A percentile compares a stretch with the other conserved stretches of the same genome.
Evolutionary conservation across 2,329 filamentous ascomycete genomes (phyloP).

Genomic region (Phoma sp.): DNA sequence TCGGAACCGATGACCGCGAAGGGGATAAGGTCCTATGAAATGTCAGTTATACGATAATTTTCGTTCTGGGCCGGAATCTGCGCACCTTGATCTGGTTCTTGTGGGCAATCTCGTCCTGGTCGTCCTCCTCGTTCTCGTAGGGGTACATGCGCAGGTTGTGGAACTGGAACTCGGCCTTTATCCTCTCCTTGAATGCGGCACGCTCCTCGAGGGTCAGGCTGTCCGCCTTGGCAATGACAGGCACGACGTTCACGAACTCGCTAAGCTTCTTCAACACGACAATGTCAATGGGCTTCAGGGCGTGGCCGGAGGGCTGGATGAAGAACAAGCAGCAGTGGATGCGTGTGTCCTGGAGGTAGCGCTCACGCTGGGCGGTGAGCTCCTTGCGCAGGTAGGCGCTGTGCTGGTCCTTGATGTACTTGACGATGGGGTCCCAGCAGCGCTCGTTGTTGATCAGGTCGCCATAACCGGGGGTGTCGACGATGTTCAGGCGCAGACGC

Average conservation of each 20-base stretch:
- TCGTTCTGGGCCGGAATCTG: neutral
- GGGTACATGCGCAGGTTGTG: slow-evolving; percentile 99
- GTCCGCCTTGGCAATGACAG: slow-evolving; percentile 98
- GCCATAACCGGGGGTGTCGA: slow-evolving; percentile 97
- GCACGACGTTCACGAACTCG: slow-evolving; percentile 98
- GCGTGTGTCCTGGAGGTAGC: slow-evolving; percentile 98
- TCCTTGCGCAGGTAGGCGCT: slow-evolving; percentile 99
- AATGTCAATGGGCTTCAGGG: slow-evolving; percentile 98
- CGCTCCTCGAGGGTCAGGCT: slow-evolving; percentile 96
- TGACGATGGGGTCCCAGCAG: slow-evolving; percentile 99
- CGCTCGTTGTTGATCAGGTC: slow-evolving; percentile 99
- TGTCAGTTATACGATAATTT: too few relatives aligned
- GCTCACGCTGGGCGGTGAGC: slow-evolving; percentile 97
- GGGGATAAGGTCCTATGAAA: slow-evolving; percentile 80
- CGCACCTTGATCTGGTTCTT: slow-evolving; percentile 96
- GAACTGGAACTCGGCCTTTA: slow-evolving; percentile 99
- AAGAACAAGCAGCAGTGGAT: slow-evolving; percentile 99
- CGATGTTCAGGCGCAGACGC: slow-evolving; percentile 95
- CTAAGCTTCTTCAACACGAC: slow-evolving; percentile 99
- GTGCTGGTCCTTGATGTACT: slow-evolving; percentile 99
- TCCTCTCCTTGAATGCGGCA: slow-evolving; percentile 92
- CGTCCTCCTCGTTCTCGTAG: slow-evolving; percentile 98
- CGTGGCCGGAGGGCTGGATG: slow-evolving; percentile 98
- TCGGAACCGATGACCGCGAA: slow-evolving; percentile 98
- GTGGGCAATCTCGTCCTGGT: slow-evolving; percentile 91